These are phyloP conservation scores for Tolypocladium pustulatum DNA, from an alignment of 2,329 filamentous ascomycete genomes.

Conservation along the genomic window DNA sequence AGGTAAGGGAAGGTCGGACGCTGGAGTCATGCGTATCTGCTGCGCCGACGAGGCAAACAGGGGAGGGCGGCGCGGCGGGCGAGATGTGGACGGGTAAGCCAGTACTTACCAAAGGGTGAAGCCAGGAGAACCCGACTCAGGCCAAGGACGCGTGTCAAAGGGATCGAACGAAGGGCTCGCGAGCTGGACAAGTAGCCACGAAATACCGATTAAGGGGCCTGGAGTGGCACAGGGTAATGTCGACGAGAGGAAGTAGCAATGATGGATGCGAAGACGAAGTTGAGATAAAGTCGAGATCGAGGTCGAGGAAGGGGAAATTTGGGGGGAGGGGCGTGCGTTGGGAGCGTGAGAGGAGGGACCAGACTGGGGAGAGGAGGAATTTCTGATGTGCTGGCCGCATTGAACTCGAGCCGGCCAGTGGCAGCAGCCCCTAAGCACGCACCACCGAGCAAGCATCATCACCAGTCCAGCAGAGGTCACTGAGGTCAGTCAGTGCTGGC, in stretches of 20 bases:
- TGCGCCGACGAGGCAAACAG: background rate
- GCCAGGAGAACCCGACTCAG: slow-evolving; percentile 4
- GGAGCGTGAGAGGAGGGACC: slow-evolving; percentile 1
- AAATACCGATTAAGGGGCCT: slow-evolving; percentile 6
- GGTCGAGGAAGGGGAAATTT: slow-evolving; percentile 14
- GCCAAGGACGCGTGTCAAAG: slow-evolving; percentile 23
- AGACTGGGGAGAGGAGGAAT: slow-evolving; percentile 1
- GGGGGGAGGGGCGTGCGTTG: slow-evolving; percentile 6
- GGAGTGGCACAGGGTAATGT: slow-evolving; percentile 3
- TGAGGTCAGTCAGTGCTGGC: background rate
- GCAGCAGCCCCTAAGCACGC: background rate
- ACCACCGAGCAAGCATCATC: background rate
- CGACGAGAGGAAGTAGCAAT: slow-evolving; percentile 26
- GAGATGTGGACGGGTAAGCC: background rate
- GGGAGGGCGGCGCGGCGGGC: background rate
- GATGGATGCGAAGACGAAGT: slow-evolving; percentile 17
- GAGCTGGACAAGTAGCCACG: slow-evolving; percentile 13
- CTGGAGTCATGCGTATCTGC: background rate
- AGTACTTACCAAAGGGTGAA: slow-evolving; percentile 7
- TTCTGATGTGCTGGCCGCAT: slow-evolving; percentile 8
- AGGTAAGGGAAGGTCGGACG: background rate
- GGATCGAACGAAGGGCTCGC: slow-evolving; percentile 16
- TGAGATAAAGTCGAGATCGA: slow-evolving; percentile 12
- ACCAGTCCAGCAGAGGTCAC: background rate
- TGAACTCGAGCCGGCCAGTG: slow-evolving; percentile 1